Percentiles rank a stretch among this genome's conserved stretches.
These are phyloP conservation scores for Talaromyces piceae DNA, from an alignment of 2,329 filamentous ascomycete species.

Conservation along the genomic window DNA sequence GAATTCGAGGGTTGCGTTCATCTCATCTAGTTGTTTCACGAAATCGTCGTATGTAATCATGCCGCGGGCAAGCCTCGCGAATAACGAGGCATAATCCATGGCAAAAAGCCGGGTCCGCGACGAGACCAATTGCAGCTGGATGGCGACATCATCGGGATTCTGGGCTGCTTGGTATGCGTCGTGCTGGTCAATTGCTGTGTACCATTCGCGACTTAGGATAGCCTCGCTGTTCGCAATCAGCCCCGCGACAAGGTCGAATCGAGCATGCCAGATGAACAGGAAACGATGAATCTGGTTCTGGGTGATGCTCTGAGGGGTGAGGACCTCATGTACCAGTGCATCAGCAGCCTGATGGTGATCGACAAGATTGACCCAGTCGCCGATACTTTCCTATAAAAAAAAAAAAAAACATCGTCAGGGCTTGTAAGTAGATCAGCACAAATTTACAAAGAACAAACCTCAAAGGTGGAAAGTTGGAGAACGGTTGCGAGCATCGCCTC, in stretches of 20 bases:
- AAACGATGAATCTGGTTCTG: slow-evolving; percentile 63
- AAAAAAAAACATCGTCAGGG: not conserved
- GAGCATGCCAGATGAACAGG: slow-evolving; percentile 79
- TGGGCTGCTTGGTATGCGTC: slow-evolving; percentile 52
- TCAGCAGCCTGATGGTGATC: slow-evolving; percentile 87
- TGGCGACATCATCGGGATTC: slow-evolving; percentile 56
- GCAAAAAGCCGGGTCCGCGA: slow-evolving; percentile 64
- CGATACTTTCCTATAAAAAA: slow-evolving; percentile 68
- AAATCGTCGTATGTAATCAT: slow-evolving; percentile 61
- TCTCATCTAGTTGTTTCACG: slow-evolving; percentile 49
- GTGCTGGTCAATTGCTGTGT: slow-evolving; percentile 56
- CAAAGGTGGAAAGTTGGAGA: slow-evolving; percentile 84
- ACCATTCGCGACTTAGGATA: slow-evolving; percentile 71
- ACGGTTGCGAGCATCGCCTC: slow-evolving; percentile 77
- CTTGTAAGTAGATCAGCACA: slow-evolving; percentile 2
- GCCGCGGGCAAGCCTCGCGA: slow-evolving; percentile 59
- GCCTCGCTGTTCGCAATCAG: slow-evolving; percentile 74
- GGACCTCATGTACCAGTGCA: slow-evolving; percentile 69
- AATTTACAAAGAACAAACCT: slow-evolving; percentile 50
- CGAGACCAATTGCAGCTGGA: slow-evolving; percentile 60
- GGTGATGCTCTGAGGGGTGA: slow-evolving; percentile 67
- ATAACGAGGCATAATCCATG: slow-evolving; percentile 71
- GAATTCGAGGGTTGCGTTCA: slow-evolving; percentile 38
- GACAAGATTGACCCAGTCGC: slow-evolving; percentile 90
- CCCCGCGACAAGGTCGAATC: slow-evolving; percentile 79